Evolutionary conservation across 257 asterid genomes (phyloP).

Genomic region (Solanum lignicaule): DNA sequence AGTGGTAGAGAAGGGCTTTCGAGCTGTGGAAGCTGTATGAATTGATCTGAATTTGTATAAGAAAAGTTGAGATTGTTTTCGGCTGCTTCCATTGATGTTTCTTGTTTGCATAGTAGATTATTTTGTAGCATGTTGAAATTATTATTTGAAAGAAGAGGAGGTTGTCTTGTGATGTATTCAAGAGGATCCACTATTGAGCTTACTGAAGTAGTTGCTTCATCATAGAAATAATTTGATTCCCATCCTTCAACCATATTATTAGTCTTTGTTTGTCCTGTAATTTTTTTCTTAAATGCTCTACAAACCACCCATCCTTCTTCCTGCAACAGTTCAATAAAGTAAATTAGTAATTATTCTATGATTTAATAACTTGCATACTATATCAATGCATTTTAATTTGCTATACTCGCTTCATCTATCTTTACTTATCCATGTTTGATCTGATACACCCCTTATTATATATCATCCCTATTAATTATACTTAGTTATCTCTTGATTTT

Average conservation of each 20-base stretch:
- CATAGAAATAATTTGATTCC: conserved; percentile 40
- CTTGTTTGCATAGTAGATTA: conserved; percentile 39
- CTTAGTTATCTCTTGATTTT: not conserved
- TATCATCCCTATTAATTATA: not conserved
- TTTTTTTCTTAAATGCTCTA: conserved; percentile 59
- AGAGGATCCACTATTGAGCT: conserved; percentile 24
- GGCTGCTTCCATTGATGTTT: conserved; percentile 12
- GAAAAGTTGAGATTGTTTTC: conserved; percentile 18
- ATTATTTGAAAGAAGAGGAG: conserved; percentile 5
- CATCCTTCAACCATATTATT: conserved; percentile 21
- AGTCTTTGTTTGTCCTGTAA: conserved; percentile 31
- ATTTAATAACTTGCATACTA: not conserved
- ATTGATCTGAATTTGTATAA: conserved; percentile 15
- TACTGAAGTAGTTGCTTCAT: conserved; percentile 15
- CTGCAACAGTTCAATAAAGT: conserved; percentile 16
- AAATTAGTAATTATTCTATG: not conserved
- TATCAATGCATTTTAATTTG: not conserved
- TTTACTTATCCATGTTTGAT: not conserved
- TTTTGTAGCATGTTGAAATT: conserved; percentile 9
- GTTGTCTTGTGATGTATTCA: conserved; percentile 20
- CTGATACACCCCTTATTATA: not conserved
- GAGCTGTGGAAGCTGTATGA: conserved; percentile 46
- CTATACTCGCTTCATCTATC: not conserved
- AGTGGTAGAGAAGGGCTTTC: conserved; percentile 37
- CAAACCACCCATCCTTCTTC: conserved; percentile 79